Evolutionary conservation across 2,329 filamentous ascomycete species (phyloP).

Genomic region (Lizonia empirigonia): DNA sequence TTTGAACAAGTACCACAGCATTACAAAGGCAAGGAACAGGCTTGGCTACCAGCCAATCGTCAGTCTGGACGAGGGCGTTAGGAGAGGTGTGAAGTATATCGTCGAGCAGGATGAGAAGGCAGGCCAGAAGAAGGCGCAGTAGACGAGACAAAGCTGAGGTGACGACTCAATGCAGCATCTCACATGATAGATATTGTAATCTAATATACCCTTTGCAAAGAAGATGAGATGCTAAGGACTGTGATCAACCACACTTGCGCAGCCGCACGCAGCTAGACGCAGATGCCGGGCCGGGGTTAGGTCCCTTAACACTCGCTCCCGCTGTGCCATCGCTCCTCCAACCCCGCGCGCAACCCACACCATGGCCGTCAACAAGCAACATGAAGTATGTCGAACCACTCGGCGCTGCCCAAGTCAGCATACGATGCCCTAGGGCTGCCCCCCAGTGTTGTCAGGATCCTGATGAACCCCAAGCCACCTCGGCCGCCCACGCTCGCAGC

Average conservation of each 20-base stretch:
- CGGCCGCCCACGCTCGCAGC: conserved; percentile 32
- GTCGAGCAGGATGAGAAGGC: conserved; percentile 40
- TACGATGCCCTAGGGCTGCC: conserved; percentile 44
- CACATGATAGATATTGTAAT: conserved; percentile 19
- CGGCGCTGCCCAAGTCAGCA: conserved; percentile 43
- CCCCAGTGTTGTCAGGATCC: conserved; percentile 36
- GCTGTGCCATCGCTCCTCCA: conserved; percentile 7
- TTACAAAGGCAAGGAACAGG: conserved; percentile 72
- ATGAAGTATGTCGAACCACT: conserved; percentile 38
- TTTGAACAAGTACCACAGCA: conserved; percentile 80
- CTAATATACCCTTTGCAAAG: conserved; percentile 14
- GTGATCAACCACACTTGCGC: not conserved
- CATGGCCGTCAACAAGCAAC: conserved; percentile 31
- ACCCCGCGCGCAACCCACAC: conserved; percentile 22
- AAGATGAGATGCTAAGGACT: not conserved
- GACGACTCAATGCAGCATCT: not conserved
- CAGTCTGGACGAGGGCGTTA: conserved; percentile 66
- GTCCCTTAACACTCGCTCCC: conserved; percentile 4
- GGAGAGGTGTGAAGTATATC: conserved; percentile 53
- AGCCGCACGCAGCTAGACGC: conserved; percentile 6
- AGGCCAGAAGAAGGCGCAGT: conserved; percentile 46
- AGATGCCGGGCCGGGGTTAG: not conserved
- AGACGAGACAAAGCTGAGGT: not conserved
- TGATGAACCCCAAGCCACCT: conserved; percentile 41
- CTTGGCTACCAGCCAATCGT: conserved; percentile 73